phyloP scores from a whole-genome alignment of 2,329 filamentous ascomycete genomes.

The Helicocarpus griseus region DNA sequence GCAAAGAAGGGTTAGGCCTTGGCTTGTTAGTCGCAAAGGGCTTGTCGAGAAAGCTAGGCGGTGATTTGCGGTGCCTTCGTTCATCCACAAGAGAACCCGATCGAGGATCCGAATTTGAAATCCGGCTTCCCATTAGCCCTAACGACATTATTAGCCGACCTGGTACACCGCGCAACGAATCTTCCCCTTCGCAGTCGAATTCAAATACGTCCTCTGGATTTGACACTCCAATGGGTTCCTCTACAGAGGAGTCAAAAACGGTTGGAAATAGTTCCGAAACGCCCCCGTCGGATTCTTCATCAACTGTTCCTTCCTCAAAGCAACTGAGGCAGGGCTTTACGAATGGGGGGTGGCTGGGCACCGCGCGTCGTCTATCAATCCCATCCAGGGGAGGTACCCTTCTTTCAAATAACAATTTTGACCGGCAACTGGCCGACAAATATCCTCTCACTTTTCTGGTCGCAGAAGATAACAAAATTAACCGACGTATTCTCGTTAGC shows the following conservation, averaged over 20 bases:
- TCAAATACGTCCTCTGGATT: constrained; percentile 1
- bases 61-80: constrained; percentile 54
- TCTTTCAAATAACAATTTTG: constrained; percentile 20
- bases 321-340: neutral
- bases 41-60: constrained; percentile 57
- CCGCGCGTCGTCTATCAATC: neutral
- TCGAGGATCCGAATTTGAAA: constrained; percentile 59
- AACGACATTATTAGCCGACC: constrained; percentile 40
- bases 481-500: constrained; percentile 55
- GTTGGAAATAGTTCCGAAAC: neutral
- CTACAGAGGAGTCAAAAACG: neutral
- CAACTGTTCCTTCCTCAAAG: neutral
- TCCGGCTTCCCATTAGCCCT: constrained; percentile 52
- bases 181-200: constrained; percentile 21
- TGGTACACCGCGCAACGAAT: constrained; percentile 38
- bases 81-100: constrained; percentile 52
- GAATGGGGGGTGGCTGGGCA: neutral
- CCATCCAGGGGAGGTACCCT: neutral
- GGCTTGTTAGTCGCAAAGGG: constrained; percentile 65
- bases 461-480: constrained; percentile 64
- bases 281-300: neutral
- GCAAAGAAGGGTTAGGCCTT: constrained; percentile 58
- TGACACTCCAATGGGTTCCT: neutral
- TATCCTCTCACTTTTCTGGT: constrained; percentile 59
- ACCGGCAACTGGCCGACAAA: constrained; percentile 49